Evolutionary conservation across 2,329 filamentous ascomycete species (phyloP).

Genomic region (Achaetomium macrosporum): DNA sequence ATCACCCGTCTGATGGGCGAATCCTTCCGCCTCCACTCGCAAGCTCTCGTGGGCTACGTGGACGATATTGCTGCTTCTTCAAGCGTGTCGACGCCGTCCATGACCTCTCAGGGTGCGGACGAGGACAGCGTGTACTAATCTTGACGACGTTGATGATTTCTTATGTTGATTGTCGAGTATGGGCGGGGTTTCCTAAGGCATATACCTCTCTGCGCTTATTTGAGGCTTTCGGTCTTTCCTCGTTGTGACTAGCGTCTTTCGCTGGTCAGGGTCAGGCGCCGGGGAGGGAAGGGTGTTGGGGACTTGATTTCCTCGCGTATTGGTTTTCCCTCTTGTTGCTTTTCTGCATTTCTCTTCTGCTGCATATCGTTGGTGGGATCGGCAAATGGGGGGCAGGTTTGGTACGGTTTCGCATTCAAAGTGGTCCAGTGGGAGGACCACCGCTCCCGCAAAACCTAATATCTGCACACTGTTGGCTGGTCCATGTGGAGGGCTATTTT

Average conservation of each 20-base stretch:
- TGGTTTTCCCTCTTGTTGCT: constrained; percentile 23
- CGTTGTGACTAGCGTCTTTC: constrained; percentile 22
- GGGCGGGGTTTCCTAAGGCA: constrained; percentile 37
- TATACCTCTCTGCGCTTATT: constrained; percentile 35
- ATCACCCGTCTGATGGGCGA: constrained; percentile 96
- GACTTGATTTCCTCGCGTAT: constrained; percentile 20
- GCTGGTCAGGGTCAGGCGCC: constrained; percentile 19
- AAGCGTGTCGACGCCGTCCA: constrained; percentile 64
- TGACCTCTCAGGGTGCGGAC: constrained; percentile 65
- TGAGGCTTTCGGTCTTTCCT: constrained; percentile 22
- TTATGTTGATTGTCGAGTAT: constrained; percentile 36
- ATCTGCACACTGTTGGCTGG: constrained; percentile 47
- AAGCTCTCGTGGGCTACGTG: constrained; percentile 90
- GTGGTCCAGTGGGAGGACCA: constrained; percentile 30
- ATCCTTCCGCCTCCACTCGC: constrained; percentile 92
- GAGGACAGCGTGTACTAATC: constrained; percentile 67
- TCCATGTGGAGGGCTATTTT: constrained; percentile 38
- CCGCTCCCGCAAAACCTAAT: constrained; percentile 38
- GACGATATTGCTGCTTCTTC: constrained; percentile 69
- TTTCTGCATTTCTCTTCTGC: constrained; percentile 27
- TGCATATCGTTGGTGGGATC: constrained; percentile 33
- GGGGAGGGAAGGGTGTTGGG: constrained; percentile 14
- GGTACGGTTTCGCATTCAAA: constrained; percentile 33
- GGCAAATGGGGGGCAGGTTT: constrained; percentile 39
- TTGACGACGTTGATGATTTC: constrained; percentile 48